phyloP scores from a whole-genome alignment of 2,329 filamentous ascomycete genomes.

The Xylariaceae sp. region DNA sequence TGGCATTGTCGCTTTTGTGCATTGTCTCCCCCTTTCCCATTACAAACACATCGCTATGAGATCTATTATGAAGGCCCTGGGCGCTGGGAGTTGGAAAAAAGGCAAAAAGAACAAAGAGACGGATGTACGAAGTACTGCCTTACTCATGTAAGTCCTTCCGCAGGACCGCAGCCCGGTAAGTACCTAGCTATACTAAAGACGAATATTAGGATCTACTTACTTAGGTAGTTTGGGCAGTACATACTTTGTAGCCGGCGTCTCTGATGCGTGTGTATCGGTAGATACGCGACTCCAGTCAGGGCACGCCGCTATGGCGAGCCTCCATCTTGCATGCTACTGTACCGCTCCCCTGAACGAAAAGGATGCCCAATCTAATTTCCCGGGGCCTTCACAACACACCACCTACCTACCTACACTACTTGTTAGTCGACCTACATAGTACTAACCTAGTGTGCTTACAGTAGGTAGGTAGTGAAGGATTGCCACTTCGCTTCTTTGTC shows the following conservation, averaged over 20 bases:
- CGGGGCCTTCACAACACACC: slow-evolving; percentile 7
- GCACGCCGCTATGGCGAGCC: slow-evolving; percentile 8
- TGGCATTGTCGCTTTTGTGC: too few relatives aligned
- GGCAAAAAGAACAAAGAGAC: too few relatives aligned
- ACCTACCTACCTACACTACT: not conserved
- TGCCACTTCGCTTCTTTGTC: slow-evolving; percentile 31
- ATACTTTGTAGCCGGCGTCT: not conserved
- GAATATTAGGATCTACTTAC: too few relatives aligned
- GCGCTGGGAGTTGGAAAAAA: not conserved
- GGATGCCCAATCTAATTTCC: slow-evolving; percentile 33
- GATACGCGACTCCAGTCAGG: slow-evolving; percentile 3
- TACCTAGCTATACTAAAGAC: too few relatives aligned
- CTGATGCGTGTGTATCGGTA: not conserved
- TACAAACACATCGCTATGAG: too few relatives aligned
- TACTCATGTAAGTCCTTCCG: too few relatives aligned
- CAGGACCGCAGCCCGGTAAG: too few relatives aligned
- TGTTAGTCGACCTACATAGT: slow-evolving; percentile 2
- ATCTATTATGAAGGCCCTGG: too few relatives aligned
- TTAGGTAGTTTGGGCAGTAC: too few relatives aligned
- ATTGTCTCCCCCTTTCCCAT: too few relatives aligned
- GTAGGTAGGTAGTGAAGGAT: slow-evolving; percentile 21
- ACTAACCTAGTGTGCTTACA: too few relatives aligned
- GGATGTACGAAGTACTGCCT: too few relatives aligned
- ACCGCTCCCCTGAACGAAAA: slow-evolving; percentile 15
- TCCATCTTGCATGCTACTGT: slow-evolving; percentile 13